Evolutionary conservation across 371 early-diverging fungal species (phyloP), one percentile per base, ranked within the genome.

Genomic region (Smittium culicis): DNA sequence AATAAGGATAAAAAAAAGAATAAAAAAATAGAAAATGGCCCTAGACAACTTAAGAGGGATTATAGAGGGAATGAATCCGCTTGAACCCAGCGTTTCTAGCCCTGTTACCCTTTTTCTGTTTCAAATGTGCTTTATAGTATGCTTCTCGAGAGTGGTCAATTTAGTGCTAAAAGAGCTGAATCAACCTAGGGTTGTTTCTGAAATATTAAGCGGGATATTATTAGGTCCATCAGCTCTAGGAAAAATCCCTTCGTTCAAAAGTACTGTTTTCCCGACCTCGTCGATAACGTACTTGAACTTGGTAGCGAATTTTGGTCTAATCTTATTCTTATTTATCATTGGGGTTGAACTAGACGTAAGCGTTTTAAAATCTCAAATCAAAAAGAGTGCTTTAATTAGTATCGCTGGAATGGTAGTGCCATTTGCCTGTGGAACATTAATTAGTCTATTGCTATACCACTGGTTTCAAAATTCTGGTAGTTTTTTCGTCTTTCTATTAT

Each of bases 241-340:
- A 14, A 83, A 82, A 60, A 88, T 88, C 65, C 85, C 86, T 20
- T 76, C 76, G 5, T 91, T 83, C 68, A 72, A 69, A 33, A 66
- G 70, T n/a, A 77, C 81, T n/a, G 80, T 90, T 8, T 90, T 91
- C 68, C 85, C 86, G 27, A 28, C 68, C 0, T 72, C 60, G 3
- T 88, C 88, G 1, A 68, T 90, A 24, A 81, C 86, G 0, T 81
- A 77, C 68, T 74, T 96, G 56, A 85, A 82, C 54, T 74, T 93
- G 29, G 80, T 92, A 8, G 85, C 95, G n/a, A 88, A 87, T 69
- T 73, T 96, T 69, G 96, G 94, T 14, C 79, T 96, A 54, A 80
- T 94, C 20, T 82, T 96, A 58, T 95, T 89, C 74, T 78, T 95
- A 63, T 94, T 94, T 73, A 81, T 94, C 60, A 89, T 94, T 33